Conservation (phyloP, 1,139 yeast species). For the Yamadazyma oceani region DNA sequence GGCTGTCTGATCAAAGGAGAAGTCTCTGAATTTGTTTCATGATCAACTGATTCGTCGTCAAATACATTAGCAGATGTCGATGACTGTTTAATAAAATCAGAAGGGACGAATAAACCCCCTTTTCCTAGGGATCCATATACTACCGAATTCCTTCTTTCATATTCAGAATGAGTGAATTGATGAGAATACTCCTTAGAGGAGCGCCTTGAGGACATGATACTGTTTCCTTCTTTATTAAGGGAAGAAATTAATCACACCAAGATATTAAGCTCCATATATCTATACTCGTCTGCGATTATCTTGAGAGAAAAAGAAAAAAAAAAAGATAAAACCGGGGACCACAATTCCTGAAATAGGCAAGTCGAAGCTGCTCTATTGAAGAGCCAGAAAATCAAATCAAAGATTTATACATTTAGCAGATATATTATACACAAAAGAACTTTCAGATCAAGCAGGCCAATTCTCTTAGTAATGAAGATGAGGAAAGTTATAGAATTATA, state of each 20-base stretch:
- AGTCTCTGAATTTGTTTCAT: conserved; percentile 11
- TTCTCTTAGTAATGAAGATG: background rate
- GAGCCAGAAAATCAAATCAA: background rate
- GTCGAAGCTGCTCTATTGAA: background rate
- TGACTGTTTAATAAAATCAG: conserved; percentile 38
- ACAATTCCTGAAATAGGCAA: background rate
- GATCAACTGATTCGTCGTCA: conserved; percentile 10
- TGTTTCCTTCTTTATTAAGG: no score
- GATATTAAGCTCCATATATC: no score
- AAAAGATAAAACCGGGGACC: background rate
- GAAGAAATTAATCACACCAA: no score
- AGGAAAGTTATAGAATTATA: background rate
- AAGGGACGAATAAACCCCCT: conserved; percentile 52
- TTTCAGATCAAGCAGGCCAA: no score
- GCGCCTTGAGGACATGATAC: background rate
- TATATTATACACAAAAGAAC: background rate
- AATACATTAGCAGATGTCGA: conserved; percentile 9
- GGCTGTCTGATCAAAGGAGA: conserved; percentile 16
- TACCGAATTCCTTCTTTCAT: conserved; percentile 51
- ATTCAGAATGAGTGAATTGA: conserved; percentile 48
- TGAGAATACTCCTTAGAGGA: conserved; percentile 19
- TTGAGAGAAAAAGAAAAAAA: no score
- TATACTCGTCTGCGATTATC: no score
- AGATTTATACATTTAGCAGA: background rate
- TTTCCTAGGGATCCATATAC: conserved; percentile 56